A percentile compares a stretch with the other conserved stretches of the same genome.
phyloP scores from a whole-genome alignment of 176 grass and related monocot species.

The Carex kokanica region DNA sequence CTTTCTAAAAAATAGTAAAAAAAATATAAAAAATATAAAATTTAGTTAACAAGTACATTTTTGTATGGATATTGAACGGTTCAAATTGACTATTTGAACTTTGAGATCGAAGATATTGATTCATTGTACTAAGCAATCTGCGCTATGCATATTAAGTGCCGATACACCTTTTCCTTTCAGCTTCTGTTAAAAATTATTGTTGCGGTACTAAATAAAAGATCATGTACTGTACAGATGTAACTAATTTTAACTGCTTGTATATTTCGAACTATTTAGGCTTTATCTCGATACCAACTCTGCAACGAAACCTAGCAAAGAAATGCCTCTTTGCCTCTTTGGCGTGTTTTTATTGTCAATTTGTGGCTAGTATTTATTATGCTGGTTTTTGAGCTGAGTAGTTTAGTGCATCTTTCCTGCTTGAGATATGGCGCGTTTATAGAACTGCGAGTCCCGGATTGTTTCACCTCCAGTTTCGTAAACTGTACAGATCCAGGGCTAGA shows the following conservation, averaged over 20 bases:
- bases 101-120: no score
- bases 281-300: neutral
- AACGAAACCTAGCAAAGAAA: neutral
- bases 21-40: no score
- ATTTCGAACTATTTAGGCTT: neutral
- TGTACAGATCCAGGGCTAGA: neutral
- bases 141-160: no score
- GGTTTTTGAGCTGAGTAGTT: neutral
- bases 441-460: neutral
- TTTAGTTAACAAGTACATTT: no score
- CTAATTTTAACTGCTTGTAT: neutral
- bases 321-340: neutral
- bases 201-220: neutral
- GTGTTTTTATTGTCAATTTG: conserved; percentile 9
- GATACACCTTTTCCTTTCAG: no score
- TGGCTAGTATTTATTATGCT: neutral
- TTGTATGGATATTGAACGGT: no score
- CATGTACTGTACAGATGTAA: neutral
- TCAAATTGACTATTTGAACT: no score
- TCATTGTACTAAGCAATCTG: no score
- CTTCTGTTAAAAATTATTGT: no score
- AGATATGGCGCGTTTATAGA: conserved; percentile 12
- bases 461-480: neutral
- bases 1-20: no score
- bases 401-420: neutral